These are phyloP conservation scores for Scheffersomyces titani DNA, from an alignment of 1,139 yeast genomes.

Conservation along the genomic window DNA sequence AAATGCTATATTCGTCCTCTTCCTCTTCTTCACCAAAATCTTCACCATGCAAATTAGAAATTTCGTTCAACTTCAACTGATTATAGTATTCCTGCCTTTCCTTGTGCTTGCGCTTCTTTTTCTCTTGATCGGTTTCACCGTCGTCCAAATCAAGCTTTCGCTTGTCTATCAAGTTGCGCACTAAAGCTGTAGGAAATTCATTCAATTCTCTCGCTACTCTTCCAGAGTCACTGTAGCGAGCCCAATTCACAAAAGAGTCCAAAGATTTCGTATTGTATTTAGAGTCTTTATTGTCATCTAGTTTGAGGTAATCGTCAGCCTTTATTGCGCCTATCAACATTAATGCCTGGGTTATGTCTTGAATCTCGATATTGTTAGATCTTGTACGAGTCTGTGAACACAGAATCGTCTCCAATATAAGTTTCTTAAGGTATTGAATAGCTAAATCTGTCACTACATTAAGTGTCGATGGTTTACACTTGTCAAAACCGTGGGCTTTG, in stretches of 20 bases:
- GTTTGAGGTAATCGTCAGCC: conserved; percentile 15
- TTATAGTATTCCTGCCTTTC: conserved; percentile 43
- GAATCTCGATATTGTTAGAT: conserved; percentile 15
- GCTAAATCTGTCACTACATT: conserved; percentile 23
- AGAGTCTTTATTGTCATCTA: conserved; percentile 16
- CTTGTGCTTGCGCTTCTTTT: conserved; percentile 17
- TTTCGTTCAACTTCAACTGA: conserved; percentile 29
- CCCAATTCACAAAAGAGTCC: conserved; percentile 42
- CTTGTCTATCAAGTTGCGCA: conserved; percentile 41
- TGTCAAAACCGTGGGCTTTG: conserved; percentile 27
- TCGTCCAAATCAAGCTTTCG: conserved; percentile 29
- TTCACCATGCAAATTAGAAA: conserved; percentile 7
- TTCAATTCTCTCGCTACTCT: conserved; percentile 27
- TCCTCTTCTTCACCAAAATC: conserved; percentile 24
- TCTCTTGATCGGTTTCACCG: conserved; percentile 30
- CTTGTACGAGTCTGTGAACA: conserved; percentile 18
- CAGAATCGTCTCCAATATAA: conserved; percentile 12
- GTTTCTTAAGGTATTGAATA: conserved; percentile 18
- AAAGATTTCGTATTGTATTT: conserved; percentile 39
- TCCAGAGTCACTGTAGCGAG: conserved; percentile 29
- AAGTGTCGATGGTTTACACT: conserved; percentile 25
- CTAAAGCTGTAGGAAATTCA: conserved; percentile 32
- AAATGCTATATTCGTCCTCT: conserved; percentile 32
- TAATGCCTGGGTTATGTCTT: conserved; percentile 22
- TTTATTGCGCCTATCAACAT: conserved; percentile 18